Percentiles rank a stretch among this genome's conserved stretches.
Evolutionary conservation across 2,329 filamentous ascomycete genomes (phyloP).

Genomic region (Pseudogymnoascus sp.): DNA sequence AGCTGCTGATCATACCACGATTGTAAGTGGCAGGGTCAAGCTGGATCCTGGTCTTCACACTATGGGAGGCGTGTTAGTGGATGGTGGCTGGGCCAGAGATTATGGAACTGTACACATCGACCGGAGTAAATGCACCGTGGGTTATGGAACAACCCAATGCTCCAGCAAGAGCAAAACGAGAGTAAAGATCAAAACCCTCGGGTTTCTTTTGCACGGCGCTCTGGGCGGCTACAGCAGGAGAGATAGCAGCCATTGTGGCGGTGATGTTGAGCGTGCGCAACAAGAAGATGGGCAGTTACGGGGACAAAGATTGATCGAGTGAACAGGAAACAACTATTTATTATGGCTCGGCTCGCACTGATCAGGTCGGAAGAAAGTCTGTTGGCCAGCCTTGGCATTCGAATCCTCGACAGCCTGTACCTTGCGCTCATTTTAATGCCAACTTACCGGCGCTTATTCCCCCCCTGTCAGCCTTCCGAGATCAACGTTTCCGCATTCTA

Average conservation of each 20-base stretch:
- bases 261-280: background rate
- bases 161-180: slow-evolving; percentile 92
- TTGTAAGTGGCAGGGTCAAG: slow-evolving; percentile 86
- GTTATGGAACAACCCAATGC: slow-evolving; percentile 97
- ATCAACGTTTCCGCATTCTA: background rate
- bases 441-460: background rate
- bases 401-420: background rate
- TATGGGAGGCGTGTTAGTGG: slow-evolving; percentile 32
- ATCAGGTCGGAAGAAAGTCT: too few species aligned
- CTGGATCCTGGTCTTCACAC: slow-evolving; percentile 94
- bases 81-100: background rate
- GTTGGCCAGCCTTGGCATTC: background rate
- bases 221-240: slow-evolving; percentile 9
- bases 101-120: slow-evolving; percentile 83
- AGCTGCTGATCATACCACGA: slow-evolving; percentile 75
- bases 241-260: slow-evolving; percentile 18
- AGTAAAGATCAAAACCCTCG: slow-evolving; percentile 68
- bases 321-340: background rate
- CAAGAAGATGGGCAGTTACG: background rate
- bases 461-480: background rate
- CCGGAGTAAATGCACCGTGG: slow-evolving; percentile 91
- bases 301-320: background rate
- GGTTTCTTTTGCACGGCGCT: slow-evolving; percentile 34
- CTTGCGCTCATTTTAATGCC: background rate
- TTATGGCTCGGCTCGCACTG: background rate